These are phyloP conservation scores for Dioscorea alata DNA, from an alignment of 106 monocot species.

Conservation along the genomic window DNA sequence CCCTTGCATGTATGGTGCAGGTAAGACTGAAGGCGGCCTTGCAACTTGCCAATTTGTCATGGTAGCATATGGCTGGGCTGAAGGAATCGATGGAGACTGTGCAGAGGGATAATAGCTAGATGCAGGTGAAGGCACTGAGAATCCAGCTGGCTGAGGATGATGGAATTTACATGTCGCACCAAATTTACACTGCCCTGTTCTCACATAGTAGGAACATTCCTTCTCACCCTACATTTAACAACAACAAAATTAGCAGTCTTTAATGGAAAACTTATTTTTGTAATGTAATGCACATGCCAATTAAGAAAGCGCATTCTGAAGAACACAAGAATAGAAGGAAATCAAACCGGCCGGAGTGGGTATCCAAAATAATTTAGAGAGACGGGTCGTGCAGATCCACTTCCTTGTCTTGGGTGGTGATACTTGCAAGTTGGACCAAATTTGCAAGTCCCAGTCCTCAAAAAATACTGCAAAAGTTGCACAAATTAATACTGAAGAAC, in stretches of 20 bases:
- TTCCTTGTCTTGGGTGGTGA: slow-evolving; percentile 74
- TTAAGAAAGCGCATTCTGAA: not conserved
- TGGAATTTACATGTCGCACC: slow-evolving; percentile 87
- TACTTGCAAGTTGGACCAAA: slow-evolving; percentile 95
- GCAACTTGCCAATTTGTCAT: slow-evolving; percentile 47
- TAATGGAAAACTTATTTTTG: too few relatives aligned
- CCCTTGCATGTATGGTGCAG: slow-evolving; percentile 55
- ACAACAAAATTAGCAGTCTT: not conserved
- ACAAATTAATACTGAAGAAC: not conserved
- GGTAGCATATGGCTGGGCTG: slow-evolving; percentile 42
- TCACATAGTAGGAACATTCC: slow-evolving; percentile 83
- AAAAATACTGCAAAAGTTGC: slow-evolving; percentile 52
- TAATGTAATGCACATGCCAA: not conserved
- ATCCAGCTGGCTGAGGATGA: slow-evolving; percentile 57
- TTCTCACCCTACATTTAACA: slow-evolving; percentile 57
- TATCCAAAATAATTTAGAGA: slow-evolving; percentile 58
- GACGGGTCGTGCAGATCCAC: slow-evolving; percentile 28
- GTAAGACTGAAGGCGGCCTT: slow-evolving; percentile 48
- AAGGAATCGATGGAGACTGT: slow-evolving; percentile 39
- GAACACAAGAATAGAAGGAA: slow-evolving; percentile 7
- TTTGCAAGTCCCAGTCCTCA: slow-evolving; percentile 92
- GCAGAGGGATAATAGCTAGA: slow-evolving; percentile 55
- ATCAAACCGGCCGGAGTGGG: slow-evolving; percentile 66
- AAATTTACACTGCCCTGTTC: slow-evolving; percentile 79
- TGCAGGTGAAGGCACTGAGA: slow-evolving; percentile 35